Evolutionary conservation across 192 early-diverging fungal species (phyloP).

Genomic region (Diversispora epigaea): DNA sequence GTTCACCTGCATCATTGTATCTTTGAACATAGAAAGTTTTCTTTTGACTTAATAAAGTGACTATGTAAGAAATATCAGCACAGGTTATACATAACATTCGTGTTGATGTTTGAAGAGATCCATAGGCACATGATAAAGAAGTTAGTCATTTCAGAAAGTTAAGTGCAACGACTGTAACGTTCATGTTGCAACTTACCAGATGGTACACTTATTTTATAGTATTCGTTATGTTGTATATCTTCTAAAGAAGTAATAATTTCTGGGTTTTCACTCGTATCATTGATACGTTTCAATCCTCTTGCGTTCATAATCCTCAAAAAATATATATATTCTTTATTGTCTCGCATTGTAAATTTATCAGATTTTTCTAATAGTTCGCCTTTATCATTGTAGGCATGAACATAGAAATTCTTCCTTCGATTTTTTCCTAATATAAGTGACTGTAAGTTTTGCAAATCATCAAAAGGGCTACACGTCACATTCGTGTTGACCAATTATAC

Average conservation of each 20-base stretch:
- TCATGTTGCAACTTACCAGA: no score
- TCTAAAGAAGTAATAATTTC: not conserved
- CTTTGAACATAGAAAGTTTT: constrained; percentile 2
- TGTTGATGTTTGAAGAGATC: no score
- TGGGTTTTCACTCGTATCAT: not conserved
- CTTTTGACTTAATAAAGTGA: no score
- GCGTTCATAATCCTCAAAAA: not conserved
- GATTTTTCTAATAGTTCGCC: not conserved
- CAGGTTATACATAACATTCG: no score
- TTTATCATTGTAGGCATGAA: constrained; percentile 12
- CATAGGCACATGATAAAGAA: no score
- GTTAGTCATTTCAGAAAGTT: no score
- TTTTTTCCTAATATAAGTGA: no score
- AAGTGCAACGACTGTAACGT: no score
- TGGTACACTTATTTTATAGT: not conserved
- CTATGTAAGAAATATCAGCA: no score
- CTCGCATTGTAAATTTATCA: not conserved
- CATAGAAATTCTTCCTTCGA: not conserved
- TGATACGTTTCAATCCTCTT: not conserved
- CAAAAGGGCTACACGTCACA: no score
- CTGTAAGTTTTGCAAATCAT: no score
- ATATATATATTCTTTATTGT: not conserved
- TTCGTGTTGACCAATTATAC: no score
- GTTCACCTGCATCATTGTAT: constrained; percentile 12
- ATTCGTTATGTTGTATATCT: not conserved